A percentile compares a stretch with the other conserved stretches of the same genome.
Evolutionary conservation across 148 eudicot species (phyloP).

Genomic region (Cornus controversa): DNA sequence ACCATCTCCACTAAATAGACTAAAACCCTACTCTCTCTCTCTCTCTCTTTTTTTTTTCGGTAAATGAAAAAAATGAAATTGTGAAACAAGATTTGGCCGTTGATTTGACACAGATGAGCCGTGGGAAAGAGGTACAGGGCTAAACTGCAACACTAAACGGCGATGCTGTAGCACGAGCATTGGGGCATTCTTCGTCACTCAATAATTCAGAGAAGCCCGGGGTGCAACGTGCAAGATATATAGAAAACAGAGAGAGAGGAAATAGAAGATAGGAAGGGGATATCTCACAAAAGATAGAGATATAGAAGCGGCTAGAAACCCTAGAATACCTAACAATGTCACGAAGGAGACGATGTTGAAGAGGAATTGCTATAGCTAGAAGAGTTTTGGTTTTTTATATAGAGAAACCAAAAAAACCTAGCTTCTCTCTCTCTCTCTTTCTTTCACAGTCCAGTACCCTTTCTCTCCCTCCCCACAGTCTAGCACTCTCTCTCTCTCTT

Average conservation of each 20-base stretch:
- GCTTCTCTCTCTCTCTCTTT: no score
- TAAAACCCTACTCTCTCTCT: no score
- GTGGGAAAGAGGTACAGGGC: slow-evolving; percentile 32
- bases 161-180: slow-evolving; percentile 63
- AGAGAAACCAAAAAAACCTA: neutral
- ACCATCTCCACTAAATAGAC: no score
- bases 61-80: no score
- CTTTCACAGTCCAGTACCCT: no score
- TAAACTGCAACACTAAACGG: slow-evolving; percentile 81
- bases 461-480: neutral
- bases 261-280: no score
- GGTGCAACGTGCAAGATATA: slow-evolving; percentile 60
- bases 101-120: slow-evolving; percentile 66
- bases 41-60: no score
- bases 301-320: neutral
- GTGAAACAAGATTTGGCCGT: slow-evolving; percentile 40
- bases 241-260: no score
- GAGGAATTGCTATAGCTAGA: neutral
- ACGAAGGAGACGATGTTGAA: neutral
- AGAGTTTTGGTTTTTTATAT: neutral
- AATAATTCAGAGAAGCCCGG: slow-evolving; percentile 71
- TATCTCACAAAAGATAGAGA: neutral
- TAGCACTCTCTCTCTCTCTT: neutral
- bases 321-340: neutral
- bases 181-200: slow-evolving; percentile 73